phyloP scores from a whole-genome alignment of 352 stramenopile genomes.

The Phytophthora chlamydospora region DNA sequence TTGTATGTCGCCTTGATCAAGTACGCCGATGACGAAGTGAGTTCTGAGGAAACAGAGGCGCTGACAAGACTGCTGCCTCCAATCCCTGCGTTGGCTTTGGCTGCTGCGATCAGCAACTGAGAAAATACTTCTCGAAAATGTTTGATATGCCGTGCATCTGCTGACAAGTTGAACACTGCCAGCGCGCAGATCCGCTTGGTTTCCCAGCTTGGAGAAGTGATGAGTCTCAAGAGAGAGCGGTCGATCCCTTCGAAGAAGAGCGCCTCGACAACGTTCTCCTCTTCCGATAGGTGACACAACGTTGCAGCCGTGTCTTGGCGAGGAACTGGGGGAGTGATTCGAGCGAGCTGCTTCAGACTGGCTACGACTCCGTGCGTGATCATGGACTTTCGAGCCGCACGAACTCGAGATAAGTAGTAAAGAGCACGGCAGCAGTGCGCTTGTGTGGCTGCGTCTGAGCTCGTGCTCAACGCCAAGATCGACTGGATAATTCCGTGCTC shows the following conservation, averaged over 20 bases:
- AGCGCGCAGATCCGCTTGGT: constrained; percentile 76
- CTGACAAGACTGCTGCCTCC: constrained; percentile 23
- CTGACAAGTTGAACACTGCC: constrained; percentile 74
- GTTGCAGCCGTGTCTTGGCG: constrained; percentile 72
- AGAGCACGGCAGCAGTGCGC: constrained; percentile 71
- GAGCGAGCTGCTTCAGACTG: constrained; percentile 51
- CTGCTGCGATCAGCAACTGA: constrained; percentile 52
- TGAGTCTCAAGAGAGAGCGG: constrained; percentile 55
- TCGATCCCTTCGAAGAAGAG: constrained; percentile 79
- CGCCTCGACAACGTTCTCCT: constrained; percentile 55
- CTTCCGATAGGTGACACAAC: constrained; percentile 72
- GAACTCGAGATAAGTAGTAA: constrained; percentile 60
- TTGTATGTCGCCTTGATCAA: constrained; percentile 83
- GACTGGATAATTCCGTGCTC: constrained; percentile 75
- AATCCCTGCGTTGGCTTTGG: constrained; percentile 24
- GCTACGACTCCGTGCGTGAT: constrained; percentile 54
- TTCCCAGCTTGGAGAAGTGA: constrained; percentile 50
- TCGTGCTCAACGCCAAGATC: constrained; percentile 50
- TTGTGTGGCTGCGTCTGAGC: constrained; percentile 57
- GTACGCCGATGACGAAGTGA: constrained; percentile 36
- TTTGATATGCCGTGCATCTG: constrained; percentile 58
- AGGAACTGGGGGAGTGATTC: constrained; percentile 32
- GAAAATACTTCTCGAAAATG: constrained; percentile 70
- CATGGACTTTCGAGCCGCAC: constrained; percentile 57
- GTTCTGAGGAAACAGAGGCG: constrained; percentile 4